Base-by-base conservation (phyloP, 1,284 basidiomycete genomes). In the Fomes fomentarius region DNA sequence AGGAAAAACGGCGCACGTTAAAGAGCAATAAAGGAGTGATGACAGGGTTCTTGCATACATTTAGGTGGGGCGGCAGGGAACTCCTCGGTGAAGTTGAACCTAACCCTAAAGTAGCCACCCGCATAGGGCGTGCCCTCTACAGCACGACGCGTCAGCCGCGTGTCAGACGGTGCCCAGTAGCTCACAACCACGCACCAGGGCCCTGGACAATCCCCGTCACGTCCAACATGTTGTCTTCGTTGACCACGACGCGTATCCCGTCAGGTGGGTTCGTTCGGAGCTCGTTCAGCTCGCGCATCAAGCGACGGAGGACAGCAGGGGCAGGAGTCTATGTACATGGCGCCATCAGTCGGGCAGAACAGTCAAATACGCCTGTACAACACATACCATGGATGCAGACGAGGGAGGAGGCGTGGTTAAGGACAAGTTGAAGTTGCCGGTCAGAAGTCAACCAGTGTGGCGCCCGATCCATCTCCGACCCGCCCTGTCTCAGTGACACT, bases 41-140 rank as follows among this genome's bases (percentile, higher is more conserved):
- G 24, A 19, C 52, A 9, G 43, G 3, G 17, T 31, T 15, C 14
- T 31, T 33, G 60, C 91, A 61, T 60, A 94, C 94, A 96, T 78
- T 94, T 96, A 5, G 94, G 94, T 51, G 94, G 94, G 35, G 87
- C 84, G 42, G 91, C 86, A 39, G 94, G 94, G 68, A 94, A 97
- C 70, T 96, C 93, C 59, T 92, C 85, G 1, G 85, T 89, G 70
- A 96, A 96, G 62, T 82, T 82, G 74, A 97, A 96, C 66, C 85
- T 85, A 54, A 97, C 85, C 63, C 78, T 84, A 73, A 96, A 96
- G 77, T 93, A 96, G 15, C 94, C 94, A 39, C 91, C 93, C 52
- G 90, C 84, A 71, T 96, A 98, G 0, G 95, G 95, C 31, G 95
- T 97, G 26, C 91, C 90, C 68, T 90, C 91, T 93, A 67, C 30